These are phyloP conservation scores for Ambrosia hybrid DNA, from an alignment of 140 eudicot genomes.

Conservation along the genomic window DNA sequence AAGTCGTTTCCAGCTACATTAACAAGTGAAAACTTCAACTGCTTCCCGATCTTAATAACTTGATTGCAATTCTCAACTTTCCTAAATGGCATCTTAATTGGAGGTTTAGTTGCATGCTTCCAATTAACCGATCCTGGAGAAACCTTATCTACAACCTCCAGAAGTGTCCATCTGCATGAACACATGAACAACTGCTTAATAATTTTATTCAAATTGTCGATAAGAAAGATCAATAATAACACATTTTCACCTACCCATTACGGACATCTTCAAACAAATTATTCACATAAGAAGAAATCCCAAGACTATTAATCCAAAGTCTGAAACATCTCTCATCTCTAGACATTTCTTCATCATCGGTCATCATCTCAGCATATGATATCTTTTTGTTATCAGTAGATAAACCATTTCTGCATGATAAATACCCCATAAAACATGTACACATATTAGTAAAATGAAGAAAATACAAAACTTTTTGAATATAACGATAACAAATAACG, in stretches of 20 bases:
- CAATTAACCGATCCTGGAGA: conserved; percentile 83
- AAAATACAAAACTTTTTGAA: neutral
- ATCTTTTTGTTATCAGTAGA: conserved; percentile 75
- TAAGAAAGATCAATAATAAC: neutral
- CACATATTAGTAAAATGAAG: no score
- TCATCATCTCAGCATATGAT: conserved; percentile 97
- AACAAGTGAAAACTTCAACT: conserved; percentile 79
- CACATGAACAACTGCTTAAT: neutral
- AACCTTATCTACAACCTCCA: conserved; percentile 89
- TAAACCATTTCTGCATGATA: conserved; percentile 70
- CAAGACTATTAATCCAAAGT: conserved; percentile 93
- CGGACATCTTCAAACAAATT: conserved; percentile 88
- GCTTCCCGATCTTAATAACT: conserved; percentile 79
- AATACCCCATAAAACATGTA: neutral
- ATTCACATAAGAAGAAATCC: conserved; percentile 73
- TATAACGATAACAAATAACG: neutral
- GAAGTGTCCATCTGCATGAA: conserved; percentile 73
- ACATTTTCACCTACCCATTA: conserved; percentile 58
- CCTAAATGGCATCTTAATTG: conserved; percentile 94
- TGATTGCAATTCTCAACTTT: conserved; percentile 98
- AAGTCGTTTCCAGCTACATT: conserved; percentile 93
- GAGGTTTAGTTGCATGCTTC: conserved; percentile 95
- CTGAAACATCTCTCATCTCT: conserved; percentile 96
- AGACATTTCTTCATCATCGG: conserved; percentile 86
- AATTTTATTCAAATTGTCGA: neutral